A percentile compares a stretch with the other conserved stretches of the same genome.
phyloP scores from a whole-genome alignment of 495 filamentous ascomycete species.

The Cercophora newfieldiana region DNA sequence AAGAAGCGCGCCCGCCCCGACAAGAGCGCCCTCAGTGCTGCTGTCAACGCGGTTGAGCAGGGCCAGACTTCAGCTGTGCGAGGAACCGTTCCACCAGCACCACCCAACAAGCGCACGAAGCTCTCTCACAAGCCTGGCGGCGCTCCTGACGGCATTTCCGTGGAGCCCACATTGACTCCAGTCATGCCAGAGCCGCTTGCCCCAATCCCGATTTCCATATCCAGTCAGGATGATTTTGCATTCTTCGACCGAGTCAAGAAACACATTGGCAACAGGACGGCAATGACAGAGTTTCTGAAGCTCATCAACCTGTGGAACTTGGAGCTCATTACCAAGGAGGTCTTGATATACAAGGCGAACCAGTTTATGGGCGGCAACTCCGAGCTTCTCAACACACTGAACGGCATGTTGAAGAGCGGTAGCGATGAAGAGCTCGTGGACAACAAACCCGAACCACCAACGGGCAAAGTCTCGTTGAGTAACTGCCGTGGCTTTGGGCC shows the following conservation, averaged over 20 bases:
- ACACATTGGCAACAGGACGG: conserved; percentile 85
- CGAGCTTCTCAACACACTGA: conserved; percentile 86
- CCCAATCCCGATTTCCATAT: conserved; percentile 64
- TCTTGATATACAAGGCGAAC: conserved; percentile 76
- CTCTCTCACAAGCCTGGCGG: conserved; percentile 59
- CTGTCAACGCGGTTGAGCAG: conserved; percentile 32
- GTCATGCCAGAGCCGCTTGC: conserved; percentile 81
- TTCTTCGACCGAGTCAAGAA: conserved; percentile 99
- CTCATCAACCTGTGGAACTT: conserved; percentile 91
- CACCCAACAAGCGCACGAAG: conserved; percentile 61
- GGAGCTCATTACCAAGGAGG: conserved; percentile 79
- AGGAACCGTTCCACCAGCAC: conserved; percentile 29
- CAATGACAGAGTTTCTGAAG: conserved; percentile 92
- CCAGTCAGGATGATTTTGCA: conserved; percentile 72
- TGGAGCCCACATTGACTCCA: conserved; percentile 85
- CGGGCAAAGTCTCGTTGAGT: conserved; percentile 77
- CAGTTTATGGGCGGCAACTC: conserved; percentile 84
- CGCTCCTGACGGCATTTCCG: conserved; percentile 59
- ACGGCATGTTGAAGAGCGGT: conserved; percentile 69
- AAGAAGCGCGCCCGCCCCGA: conserved; percentile 66
- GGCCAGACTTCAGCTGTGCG: conserved; percentile 38
- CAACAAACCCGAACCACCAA: conserved; percentile 69
- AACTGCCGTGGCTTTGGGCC: conserved; percentile 93
- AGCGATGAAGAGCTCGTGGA: conserved; percentile 77
- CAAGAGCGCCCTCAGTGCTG: conserved; percentile 35